Percentiles rank a stretch among this genome's conserved stretches.
These are phyloP conservation scores for Pleurotus sapidus DNA, from an alignment of 768 basidiomycete genomes.

Conservation along the genomic window DNA sequence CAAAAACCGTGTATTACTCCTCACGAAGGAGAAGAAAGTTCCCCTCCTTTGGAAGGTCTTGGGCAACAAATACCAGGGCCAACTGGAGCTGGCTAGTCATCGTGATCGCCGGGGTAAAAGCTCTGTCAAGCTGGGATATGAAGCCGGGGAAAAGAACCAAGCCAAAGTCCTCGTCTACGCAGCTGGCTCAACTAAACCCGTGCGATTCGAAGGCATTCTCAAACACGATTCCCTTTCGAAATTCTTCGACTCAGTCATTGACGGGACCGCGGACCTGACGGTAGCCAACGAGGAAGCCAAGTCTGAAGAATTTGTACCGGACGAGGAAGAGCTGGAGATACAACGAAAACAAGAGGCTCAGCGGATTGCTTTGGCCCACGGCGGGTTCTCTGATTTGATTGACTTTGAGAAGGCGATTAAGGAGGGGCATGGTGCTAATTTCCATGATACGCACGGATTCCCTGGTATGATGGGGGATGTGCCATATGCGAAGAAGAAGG, in stretches of 20 bases:
- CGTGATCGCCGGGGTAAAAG: constrained; percentile 65
- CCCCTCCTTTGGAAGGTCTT: constrained; percentile 83
- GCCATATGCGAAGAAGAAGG: constrained; percentile 24
- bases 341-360: constrained; percentile 51
- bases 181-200: constrained; percentile 49
- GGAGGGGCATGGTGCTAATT: constrained; percentile 38
- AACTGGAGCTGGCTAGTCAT: constrained; percentile 60
- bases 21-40: constrained; percentile 73
- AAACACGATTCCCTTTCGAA: constrained; percentile 75
- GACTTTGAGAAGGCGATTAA: constrained; percentile 50
- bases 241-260: constrained; percentile 69
- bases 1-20: constrained; percentile 57
- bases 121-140: constrained; percentile 56
- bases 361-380: constrained; percentile 47
- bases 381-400: constrained; percentile 45
- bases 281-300: constrained; percentile 35
- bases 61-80: constrained; percentile 64
- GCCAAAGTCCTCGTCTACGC: constrained; percentile 75
- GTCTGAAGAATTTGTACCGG: constrained; percentile 36
- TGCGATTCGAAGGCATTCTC: constrained; percentile 70
- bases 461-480: constrained; percentile 36
- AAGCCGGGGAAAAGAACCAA: constrained; percentile 48
- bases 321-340: constrained; percentile 43
- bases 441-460: constrained; percentile 40
- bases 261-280: constrained; percentile 61